These are phyloP conservation scores for Cadophora luteo-olivacea DNA, from an alignment of 2,329 filamentous ascomycete genomes.

Conservation along the genomic window DNA sequence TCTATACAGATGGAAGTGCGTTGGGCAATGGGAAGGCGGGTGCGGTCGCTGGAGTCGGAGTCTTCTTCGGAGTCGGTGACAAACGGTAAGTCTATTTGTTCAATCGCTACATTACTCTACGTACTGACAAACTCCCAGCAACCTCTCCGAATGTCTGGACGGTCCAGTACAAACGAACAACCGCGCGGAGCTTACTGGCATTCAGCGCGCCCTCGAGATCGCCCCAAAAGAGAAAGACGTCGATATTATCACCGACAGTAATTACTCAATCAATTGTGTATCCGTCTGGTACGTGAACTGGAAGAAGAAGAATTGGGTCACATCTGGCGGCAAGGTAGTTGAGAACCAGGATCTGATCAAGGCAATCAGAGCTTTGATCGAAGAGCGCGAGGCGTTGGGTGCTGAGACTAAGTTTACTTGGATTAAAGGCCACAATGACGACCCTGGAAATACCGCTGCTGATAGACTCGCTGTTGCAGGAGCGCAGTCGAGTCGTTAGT, in stretches of 20 bases:
- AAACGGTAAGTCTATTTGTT: slow-evolving; percentile 50
- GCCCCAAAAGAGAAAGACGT: slow-evolving; percentile 72
- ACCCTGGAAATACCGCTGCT: slow-evolving; percentile 79
- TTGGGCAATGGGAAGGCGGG: slow-evolving; percentile 62
- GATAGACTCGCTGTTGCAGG: slow-evolving; percentile 78
- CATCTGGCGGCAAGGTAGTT: slow-evolving; percentile 71
- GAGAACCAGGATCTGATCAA: slow-evolving; percentile 88
- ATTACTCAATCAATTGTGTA: slow-evolving; percentile 88
- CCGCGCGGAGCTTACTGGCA: slow-evolving; percentile 90
- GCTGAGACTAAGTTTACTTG: slow-evolving; percentile 77
- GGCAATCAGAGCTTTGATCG: slow-evolving; percentile 72
- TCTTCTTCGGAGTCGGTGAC: slow-evolving; percentile 66
- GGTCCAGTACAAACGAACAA: slow-evolving; percentile 81
- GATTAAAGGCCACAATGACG: slow-evolving; percentile 84
- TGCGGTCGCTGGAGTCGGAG: slow-evolving; percentile 66
- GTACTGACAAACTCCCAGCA: slow-evolving; percentile 51
- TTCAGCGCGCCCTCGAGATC: slow-evolving; percentile 81
- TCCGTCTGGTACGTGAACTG: slow-evolving; percentile 84
- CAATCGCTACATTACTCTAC: background rate
- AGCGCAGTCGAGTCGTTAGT: slow-evolving; percentile 47
- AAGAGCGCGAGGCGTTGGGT: slow-evolving; percentile 66
- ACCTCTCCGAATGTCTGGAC: slow-evolving; percentile 49
- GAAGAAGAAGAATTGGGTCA: slow-evolving; percentile 79
- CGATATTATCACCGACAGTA: slow-evolving; percentile 85
- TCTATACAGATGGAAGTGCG: slow-evolving; percentile 71